Base-by-base conservation (phyloP, 1,284 basidiomycete species). In the Volvariella surrecta region DNA sequence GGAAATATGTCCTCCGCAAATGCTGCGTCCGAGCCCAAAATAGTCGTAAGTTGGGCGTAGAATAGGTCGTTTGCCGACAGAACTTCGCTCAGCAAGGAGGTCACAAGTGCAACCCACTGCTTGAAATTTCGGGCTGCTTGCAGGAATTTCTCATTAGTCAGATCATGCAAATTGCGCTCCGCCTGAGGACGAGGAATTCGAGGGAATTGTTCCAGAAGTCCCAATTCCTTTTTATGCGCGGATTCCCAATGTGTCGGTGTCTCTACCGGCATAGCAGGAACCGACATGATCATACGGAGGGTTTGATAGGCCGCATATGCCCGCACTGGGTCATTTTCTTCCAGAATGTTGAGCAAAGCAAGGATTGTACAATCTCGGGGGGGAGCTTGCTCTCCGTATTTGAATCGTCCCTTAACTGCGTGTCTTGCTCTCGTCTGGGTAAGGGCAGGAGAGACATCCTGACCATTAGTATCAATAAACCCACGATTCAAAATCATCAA, bases 1-100 rank as follows among this genome's bases (percentile, higher is more conserved):
- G 92, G 90, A 3, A 94, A 66, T 13, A 85, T 62, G 37, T 79
- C 63, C 47, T 79, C 71, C 0, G 89, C 80, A 45, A 93, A 83
- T 1, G 56, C 52, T 0, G 68, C 51, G 47, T 84, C 74, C 1
- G 66, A 60, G 30, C 65, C 58, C 3, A 93, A 61, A 28, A 92
- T 71, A 3, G 71, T 62, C 1, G 65, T 59, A 0, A 95, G 61
- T 42, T 88, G 81, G 9, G 71, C 72, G 54, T 82, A 96, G 59
- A 93, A 86, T 0, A 63, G 53, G 47, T 85, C 76, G 2, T 62
- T 56, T 1, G 53, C 51, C 1, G 75, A 69, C 1, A 90, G 64
- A 8, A 76, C 58, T 13, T 83, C 73, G 50, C 75, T 75, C 16
- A 96, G 61, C 2, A 85, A 58, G 0, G 66, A 66, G 0, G 86